phyloP scores from a whole-genome alignment of 257 asterid species.

The Nicotiana otophora region DNA sequence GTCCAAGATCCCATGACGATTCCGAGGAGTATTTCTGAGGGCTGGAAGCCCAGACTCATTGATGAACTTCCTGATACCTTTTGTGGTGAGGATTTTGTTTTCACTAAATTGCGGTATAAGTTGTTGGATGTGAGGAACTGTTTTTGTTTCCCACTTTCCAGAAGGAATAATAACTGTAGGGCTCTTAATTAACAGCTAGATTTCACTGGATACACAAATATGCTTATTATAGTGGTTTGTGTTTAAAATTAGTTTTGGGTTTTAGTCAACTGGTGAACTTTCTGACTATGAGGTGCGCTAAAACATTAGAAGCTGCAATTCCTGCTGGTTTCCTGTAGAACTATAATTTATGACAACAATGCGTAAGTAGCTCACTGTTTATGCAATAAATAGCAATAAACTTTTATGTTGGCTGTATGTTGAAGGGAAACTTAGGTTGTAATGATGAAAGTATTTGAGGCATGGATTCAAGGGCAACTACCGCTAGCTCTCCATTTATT shows the following conservation, averaged over 20 bases:
- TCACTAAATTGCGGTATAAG: not conserved
- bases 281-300: not conserved
- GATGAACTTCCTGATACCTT: constrained; percentile 75
- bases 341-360: not conserved
- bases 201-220: not conserved
- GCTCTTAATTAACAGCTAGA: not conserved
- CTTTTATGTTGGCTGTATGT: not conserved
- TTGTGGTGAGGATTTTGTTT: constrained; percentile 49
- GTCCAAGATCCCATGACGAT: constrained; percentile 71
- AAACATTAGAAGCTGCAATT: not conserved
- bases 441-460: not conserved
- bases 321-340: not conserved
- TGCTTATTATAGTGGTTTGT: not conserved
- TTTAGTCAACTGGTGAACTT: not conserved
- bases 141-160: not conserved
- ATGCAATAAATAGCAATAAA: not conserved
- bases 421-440: not conserved
- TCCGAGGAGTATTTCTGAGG: constrained; percentile 59
- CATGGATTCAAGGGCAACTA: not conserved
- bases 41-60: constrained; percentile 66
- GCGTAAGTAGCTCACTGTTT: not conserved
- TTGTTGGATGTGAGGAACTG: not conserved
- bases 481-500: not conserved
- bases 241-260: not conserved
- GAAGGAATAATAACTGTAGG: not conserved